Percentiles rank a stretch among this genome's conserved stretches.
Conservation (phyloP, 306 rosid genomes). For the Leucaena leucocephala region DNA sequence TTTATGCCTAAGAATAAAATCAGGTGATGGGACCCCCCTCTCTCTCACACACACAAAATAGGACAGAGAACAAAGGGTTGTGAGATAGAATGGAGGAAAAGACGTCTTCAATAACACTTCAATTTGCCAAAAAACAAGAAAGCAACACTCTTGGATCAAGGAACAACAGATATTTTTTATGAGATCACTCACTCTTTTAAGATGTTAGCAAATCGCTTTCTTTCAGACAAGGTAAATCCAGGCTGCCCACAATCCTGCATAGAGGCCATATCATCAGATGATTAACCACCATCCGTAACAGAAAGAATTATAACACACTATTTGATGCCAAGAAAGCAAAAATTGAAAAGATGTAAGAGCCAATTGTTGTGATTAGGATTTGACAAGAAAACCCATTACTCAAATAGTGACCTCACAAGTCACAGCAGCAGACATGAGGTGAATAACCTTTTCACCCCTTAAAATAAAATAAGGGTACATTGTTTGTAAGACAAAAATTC, state of each 20-base stretch:
- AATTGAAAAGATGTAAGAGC: too few species aligned
- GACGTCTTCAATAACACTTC: not conserved
- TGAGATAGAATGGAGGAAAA: not conserved
- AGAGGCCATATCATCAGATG: conserved; percentile 29
- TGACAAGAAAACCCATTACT: not conserved
- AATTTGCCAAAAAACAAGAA: not conserved
- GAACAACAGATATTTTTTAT: conserved; percentile 6
- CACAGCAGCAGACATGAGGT: not conserved
- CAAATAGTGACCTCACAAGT: conserved; percentile 9
- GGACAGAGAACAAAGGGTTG: not conserved
- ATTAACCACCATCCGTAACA: conserved; percentile 12
- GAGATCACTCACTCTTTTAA: conserved; percentile 72
- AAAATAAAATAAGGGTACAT: not conserved
- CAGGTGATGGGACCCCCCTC: not conserved
- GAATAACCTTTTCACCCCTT: not conserved
- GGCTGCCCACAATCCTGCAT: conserved; percentile 94
- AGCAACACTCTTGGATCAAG: not conserved
- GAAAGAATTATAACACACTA: conserved; percentile 2
- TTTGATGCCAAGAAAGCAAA: not conserved
- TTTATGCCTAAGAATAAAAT: conserved; percentile 5
- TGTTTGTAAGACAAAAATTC: not conserved
- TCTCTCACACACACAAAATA: not conserved
- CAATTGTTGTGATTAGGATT: not conserved
- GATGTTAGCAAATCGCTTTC: conserved; percentile 79
- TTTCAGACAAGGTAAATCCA: conserved; percentile 88